A percentile compares a stretch with the other conserved stretches of the same genome.
phyloP scores from a whole-genome alignment of 345 rosid genomes.

The Lepidium aucheri region DNA sequence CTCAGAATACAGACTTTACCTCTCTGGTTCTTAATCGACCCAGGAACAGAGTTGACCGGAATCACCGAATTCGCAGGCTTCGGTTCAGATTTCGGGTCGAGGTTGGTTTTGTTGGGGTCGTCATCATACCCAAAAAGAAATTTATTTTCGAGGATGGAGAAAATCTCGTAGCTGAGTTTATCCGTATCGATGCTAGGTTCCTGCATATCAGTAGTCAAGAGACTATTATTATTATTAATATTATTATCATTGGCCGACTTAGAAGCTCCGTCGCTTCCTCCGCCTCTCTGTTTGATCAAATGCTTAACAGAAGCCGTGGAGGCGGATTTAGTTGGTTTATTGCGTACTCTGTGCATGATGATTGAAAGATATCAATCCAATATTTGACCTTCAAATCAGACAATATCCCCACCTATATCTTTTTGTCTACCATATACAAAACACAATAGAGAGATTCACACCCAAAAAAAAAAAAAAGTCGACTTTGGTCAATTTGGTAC shows the following conservation, averaged over 20 bases:
- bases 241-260: constrained; percentile 27
- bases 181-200: constrained; percentile 96
- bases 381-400: background rate
- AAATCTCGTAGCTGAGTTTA: constrained; percentile 94
- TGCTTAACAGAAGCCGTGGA: background rate
- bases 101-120: constrained; percentile 36
- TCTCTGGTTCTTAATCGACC: constrained; percentile 70
- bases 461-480: background rate
- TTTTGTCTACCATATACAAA: constrained; percentile 13
- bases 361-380: constrained; percentile 3
- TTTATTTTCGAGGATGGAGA: constrained; percentile 88
- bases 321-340: constrained; percentile 11
- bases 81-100: constrained; percentile 34
- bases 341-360: constrained; percentile 28
- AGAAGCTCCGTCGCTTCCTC: constrained; percentile 3
- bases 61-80: constrained; percentile 18
- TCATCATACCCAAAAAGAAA: constrained; percentile 77
- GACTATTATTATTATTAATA: constrained; percentile 9
- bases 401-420: background rate
- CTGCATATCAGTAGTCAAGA: constrained; percentile 51
- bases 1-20: constrained; percentile 86
- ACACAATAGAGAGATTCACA: constrained; percentile 20
- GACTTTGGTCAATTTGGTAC: constrained; percentile 3
- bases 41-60: constrained; percentile 1
- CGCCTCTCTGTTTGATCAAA: constrained; percentile 16